Evolutionary conservation across 331 rosid species (phyloP).

Genomic region (Pyracantha coccinea): DNA sequence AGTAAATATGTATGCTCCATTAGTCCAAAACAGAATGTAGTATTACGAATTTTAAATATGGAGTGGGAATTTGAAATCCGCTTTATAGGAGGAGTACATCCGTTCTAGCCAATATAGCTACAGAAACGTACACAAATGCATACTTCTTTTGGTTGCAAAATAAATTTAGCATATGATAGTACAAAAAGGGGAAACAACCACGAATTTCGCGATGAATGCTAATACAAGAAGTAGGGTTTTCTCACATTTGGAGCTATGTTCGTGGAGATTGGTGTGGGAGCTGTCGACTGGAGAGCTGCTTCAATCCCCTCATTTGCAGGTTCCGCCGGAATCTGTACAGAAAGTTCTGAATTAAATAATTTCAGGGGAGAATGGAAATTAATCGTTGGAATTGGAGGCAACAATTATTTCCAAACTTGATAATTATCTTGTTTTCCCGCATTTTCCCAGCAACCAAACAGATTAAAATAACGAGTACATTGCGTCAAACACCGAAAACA

Average conservation of each 20-base stretch:
- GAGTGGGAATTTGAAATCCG: too few relatives aligned
- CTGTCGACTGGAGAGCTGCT: constrained; percentile 30
- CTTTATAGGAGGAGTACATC: too few relatives aligned
- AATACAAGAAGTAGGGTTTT: neutral
- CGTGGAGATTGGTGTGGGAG: constrained; percentile 37
- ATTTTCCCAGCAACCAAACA: constrained; percentile 7
- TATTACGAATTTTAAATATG: too few relatives aligned
- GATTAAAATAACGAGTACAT: too few relatives aligned
- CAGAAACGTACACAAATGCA: too few relatives aligned
- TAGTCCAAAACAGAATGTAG: too few relatives aligned
- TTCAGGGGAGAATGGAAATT: neutral
- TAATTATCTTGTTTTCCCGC: neutral
- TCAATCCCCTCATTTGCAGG: constrained; percentile 27
- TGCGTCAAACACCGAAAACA: too few relatives aligned
- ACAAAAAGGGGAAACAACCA: too few relatives aligned
- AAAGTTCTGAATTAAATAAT: neutral
- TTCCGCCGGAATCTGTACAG: constrained; percentile 32
- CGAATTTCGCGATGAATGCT: too few relatives aligned
- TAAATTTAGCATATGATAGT: too few relatives aligned
- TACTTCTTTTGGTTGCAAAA: too few relatives aligned
- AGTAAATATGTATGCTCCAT: neutral
- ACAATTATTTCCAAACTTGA: neutral
- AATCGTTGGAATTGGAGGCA: neutral
- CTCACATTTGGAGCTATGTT: constrained; percentile 54
- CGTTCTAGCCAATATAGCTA: too few relatives aligned